Evolutionary conservation across 1,284 basidiomycete species (phyloP).

Genomic region (Ustilago nuda): DNA sequence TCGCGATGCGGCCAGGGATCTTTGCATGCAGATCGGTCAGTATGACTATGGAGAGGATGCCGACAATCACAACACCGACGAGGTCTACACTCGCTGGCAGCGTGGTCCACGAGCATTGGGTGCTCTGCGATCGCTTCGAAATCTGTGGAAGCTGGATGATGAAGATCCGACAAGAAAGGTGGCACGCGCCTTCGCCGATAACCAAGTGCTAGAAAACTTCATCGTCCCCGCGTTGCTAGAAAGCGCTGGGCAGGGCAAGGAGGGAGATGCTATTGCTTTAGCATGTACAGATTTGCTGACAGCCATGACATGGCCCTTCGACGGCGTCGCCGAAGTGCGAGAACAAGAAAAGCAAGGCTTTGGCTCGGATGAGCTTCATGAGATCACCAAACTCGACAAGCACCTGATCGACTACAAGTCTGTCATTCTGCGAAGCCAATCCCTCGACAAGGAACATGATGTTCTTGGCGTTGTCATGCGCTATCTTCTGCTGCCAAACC

Average conservation of each 20-base stretch:
- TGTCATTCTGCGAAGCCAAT: constrained; percentile 57
- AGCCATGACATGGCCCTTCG: constrained; percentile 68
- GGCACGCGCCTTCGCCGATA: constrained; percentile 63
- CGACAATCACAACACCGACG: constrained; percentile 17
- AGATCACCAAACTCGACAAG: constrained; percentile 53
- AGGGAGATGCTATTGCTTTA: constrained; percentile 61
- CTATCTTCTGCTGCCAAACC: constrained; percentile 61
- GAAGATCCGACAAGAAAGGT: constrained; percentile 62
- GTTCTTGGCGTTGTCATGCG: constrained; percentile 61
- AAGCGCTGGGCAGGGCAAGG: constrained; percentile 55
- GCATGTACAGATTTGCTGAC: constrained; percentile 68
- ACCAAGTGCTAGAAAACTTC: constrained; percentile 64
- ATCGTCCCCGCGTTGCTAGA: constrained; percentile 67
- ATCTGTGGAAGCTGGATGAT: constrained; percentile 66
- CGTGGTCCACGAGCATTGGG: constrained; percentile 59
- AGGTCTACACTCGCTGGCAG: constrained; percentile 59
- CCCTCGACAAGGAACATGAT: constrained; percentile 46
- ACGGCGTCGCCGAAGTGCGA: constrained; percentile 60
- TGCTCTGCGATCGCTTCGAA: constrained; percentile 64
- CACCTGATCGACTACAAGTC: constrained; percentile 66
- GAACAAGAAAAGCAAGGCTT: constrained; percentile 59
- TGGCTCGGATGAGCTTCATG: constrained; percentile 49
- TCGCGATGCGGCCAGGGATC: constrained; percentile 56
- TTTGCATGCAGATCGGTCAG: constrained; percentile 65
- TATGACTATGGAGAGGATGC: constrained; percentile 57